Conservation (phyloP, 2,329 filamentous ascomycete species). For the Ophiocordyceps camponoti-rufipedis region DNA sequence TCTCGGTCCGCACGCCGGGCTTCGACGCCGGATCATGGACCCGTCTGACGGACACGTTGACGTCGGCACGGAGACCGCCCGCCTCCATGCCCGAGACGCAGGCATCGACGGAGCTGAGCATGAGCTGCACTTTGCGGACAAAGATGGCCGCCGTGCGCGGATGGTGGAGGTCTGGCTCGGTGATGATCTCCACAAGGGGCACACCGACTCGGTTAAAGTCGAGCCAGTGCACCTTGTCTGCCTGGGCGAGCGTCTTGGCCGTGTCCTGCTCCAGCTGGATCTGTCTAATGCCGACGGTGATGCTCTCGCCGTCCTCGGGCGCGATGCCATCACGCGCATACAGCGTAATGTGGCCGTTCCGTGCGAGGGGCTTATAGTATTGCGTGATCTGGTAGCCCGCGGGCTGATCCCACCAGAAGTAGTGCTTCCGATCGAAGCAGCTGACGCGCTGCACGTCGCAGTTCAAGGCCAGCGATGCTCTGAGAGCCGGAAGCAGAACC, state of each 20-base stretch:
- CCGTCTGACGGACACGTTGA: constrained; percentile 77
- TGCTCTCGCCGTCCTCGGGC: constrained; percentile 47
- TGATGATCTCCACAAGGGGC: constrained; percentile 90
- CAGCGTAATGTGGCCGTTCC: constrained; percentile 54
- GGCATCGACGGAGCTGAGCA: constrained; percentile 64
- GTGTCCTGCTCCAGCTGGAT: constrained; percentile 97
- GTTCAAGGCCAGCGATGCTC: constrained; percentile 69
- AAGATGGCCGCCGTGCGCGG: constrained; percentile 75
- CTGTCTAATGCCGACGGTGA: constrained; percentile 73
- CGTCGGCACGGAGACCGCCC: constrained; percentile 78
- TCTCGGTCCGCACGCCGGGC: constrained; percentile 80
- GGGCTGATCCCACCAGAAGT: constrained; percentile 98
- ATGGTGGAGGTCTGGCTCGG: constrained; percentile 70
- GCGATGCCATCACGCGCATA: constrained; percentile 63
- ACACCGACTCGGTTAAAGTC: constrained; percentile 90
- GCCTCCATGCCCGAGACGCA: constrained; percentile 87
- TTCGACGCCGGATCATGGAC: constrained; percentile 20
- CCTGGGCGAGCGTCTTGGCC: constrained; percentile 74
- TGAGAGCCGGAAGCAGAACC: constrained; percentile 72
- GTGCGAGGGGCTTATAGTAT: constrained; percentile 61
- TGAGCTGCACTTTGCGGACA: constrained; percentile 71
- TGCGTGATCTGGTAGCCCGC: constrained; percentile 96
- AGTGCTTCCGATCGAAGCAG: constrained; percentile 90
- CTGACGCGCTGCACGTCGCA: constrained; percentile 64
- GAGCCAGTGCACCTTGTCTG: constrained; percentile 55